These are phyloP conservation scores for Ormosia emarginata DNA, from an alignment of 306 rosid genomes.

Conservation along the genomic window DNA sequence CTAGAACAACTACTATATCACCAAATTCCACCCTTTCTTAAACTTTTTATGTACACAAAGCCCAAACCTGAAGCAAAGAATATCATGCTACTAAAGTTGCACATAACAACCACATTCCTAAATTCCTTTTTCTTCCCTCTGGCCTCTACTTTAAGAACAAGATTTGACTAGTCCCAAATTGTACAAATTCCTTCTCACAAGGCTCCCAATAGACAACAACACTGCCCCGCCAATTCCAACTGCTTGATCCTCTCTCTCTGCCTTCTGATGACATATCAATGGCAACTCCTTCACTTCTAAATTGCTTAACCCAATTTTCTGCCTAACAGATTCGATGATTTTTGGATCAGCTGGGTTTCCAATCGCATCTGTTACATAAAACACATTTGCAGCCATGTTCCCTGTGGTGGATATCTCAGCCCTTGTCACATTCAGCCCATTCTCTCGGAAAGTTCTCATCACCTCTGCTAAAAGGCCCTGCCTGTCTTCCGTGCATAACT, in stretches of 20 bases:
- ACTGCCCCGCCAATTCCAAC: conserved; percentile 89
- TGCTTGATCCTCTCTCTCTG: conserved; percentile 52
- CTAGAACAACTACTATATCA: conserved; percentile 41
- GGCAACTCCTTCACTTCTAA: conserved; percentile 81
- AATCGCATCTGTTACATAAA: conserved; percentile 74
- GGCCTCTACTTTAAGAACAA: conserved; percentile 44
- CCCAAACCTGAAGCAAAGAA: conserved; percentile 68
- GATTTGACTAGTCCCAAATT: conserved; percentile 82
- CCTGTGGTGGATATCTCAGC: conserved; percentile 73
- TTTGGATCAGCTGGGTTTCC: conserved; percentile 63
- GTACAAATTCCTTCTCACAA: conserved; percentile 81
- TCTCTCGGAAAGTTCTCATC: conserved; percentile 86
- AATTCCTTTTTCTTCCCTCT: not conserved
- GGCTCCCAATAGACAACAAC: conserved; percentile 76
- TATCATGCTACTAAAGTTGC: conserved; percentile 28
- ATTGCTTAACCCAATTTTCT: conserved; percentile 60
- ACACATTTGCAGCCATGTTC: conserved; percentile 54
- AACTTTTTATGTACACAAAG: conserved; percentile 58
- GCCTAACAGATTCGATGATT: conserved; percentile 64
- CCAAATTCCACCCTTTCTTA: conserved; percentile 38
- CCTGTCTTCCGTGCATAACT: conserved; percentile 58
- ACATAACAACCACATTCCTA: conserved; percentile 15
- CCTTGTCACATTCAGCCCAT: conserved; percentile 79
- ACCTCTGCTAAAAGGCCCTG: conserved; percentile 78
- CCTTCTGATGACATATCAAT: conserved; percentile 34